Conservation (phyloP, 23 red algal genomes). For the Rhodosorus marinus region DNA sequence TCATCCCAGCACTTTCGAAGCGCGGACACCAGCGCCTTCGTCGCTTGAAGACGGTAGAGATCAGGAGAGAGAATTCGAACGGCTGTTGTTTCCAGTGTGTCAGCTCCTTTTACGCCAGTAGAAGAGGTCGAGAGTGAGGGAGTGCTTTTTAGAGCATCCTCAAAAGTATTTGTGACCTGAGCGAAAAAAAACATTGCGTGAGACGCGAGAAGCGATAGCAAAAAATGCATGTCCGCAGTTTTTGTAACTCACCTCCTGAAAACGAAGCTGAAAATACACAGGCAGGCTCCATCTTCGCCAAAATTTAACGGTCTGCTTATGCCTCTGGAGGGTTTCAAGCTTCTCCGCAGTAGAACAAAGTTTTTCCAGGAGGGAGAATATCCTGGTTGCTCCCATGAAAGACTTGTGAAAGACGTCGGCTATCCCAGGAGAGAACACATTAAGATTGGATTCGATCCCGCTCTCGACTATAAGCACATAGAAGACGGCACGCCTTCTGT, state of each 20-base stretch:
- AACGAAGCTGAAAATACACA: conserved; percentile 72
- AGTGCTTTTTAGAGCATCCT: background rate
- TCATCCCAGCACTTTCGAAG: conserved; percentile 32
- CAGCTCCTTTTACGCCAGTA: too few relatives aligned
- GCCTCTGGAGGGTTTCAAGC: conserved; percentile 1
- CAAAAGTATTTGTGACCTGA: background rate
- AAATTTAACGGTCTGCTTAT: conserved; percentile 18
- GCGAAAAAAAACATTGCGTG: background rate
- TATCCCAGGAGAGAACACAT: conserved; percentile 53
- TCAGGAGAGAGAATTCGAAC: conserved; percentile 4
- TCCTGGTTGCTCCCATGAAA: conserved; percentile 14
- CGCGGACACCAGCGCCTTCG: conserved; percentile 9
- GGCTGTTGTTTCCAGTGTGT: background rate
- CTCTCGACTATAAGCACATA: too few relatives aligned
- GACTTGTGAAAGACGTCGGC: conserved; percentile 50
- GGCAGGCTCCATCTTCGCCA: conserved; percentile 56
- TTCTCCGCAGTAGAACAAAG: conserved; percentile 7
- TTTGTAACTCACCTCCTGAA: conserved; percentile 31
- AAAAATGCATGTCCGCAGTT: background rate
- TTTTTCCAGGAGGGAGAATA: conserved; percentile 31
- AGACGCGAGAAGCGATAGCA: background rate
- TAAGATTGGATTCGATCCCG: conserved; percentile 28
- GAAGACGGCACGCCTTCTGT: too few relatives aligned
- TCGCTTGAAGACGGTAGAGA: conserved; percentile 29
- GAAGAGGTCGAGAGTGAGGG: too few relatives aligned